Percentiles rank a stretch among this genome's conserved stretches.
phyloP scores from a whole-genome alignment of 2,329 filamentous ascomycete species.

The Penicillium sp. region DNA sequence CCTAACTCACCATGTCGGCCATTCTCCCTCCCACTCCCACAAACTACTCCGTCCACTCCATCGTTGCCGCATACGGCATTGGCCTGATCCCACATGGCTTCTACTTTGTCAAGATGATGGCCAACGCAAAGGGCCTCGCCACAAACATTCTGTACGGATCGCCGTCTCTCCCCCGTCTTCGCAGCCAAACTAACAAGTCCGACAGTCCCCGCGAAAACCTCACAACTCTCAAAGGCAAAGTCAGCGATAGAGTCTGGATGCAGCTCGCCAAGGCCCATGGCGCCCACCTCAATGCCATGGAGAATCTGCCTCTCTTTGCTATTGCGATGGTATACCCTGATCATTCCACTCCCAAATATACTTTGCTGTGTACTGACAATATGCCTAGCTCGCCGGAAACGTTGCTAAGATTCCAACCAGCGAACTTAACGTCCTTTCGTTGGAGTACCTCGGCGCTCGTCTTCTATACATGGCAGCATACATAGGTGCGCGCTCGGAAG shows the following conservation, averaged over 20 bases:
- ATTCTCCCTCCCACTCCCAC: conserved; percentile 6
- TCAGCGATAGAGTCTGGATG: conserved; percentile 30
- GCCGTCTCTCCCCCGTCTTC: neutral
- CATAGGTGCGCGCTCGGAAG: conserved; percentile 38
- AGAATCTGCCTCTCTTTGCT: conserved; percentile 41
- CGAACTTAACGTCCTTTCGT: conserved; percentile 38
- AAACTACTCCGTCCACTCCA: conserved; percentile 39
- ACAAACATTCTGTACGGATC: conserved; percentile 33
- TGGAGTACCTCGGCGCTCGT: conserved; percentile 39
- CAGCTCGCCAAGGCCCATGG: conserved; percentile 34
- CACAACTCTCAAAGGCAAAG: conserved; percentile 31
- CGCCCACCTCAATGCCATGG: conserved; percentile 43
- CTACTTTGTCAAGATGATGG: conserved; percentile 38
- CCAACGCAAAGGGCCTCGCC: conserved; percentile 32
- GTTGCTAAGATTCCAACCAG: conserved; percentile 35
- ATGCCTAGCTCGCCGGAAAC: conserved; percentile 38
- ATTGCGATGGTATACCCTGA: conserved; percentile 32
- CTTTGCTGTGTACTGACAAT: neutral
- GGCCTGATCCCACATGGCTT: conserved; percentile 37
- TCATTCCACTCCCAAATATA: neutral
- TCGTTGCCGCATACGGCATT: conserved; percentile 37
- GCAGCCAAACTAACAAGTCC: neutral
- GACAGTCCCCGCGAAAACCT: conserved; percentile 40
- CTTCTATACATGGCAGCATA: conserved; percentile 41
- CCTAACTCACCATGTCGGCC: conserved; percentile 16